Evolutionary conservation across 2,329 filamentous ascomycete genomes (phyloP).

Genomic region (Stagonosporopsis vannaccii): DNA sequence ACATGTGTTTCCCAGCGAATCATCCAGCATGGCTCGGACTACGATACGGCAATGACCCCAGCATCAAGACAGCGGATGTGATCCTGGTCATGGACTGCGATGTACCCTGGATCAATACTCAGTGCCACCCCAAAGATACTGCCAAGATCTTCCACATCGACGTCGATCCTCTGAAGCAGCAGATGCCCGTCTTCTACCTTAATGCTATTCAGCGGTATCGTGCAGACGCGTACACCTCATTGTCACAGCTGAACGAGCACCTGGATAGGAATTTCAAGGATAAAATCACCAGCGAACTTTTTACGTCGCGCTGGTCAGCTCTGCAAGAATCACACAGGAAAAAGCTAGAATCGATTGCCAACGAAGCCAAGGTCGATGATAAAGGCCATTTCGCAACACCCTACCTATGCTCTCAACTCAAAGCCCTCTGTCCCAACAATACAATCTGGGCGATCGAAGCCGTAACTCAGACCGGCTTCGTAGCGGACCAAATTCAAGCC

Average conservation of each 20-base stretch:
- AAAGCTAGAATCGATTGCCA: conserved; percentile 67
- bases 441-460: conserved; percentile 81
- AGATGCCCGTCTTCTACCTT: conserved; percentile 67
- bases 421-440: conserved; percentile 64
- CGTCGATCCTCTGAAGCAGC: conserved; percentile 70
- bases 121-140: conserved; percentile 64
- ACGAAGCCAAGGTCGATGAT: conserved; percentile 63
- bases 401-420: conserved; percentile 64
- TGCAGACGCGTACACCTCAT: conserved; percentile 60
- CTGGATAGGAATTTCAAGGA: conserved; percentile 56
- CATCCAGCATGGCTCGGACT: conserved; percentile 69
- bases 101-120: conserved; percentile 91
- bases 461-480: conserved; percentile 73
- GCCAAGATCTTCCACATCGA: conserved; percentile 72
- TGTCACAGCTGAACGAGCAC: conserved; percentile 73
- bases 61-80: conserved; percentile 78
- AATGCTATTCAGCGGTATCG: conserved; percentile 60
- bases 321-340: conserved; percentile 66
- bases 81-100: conserved; percentile 89
- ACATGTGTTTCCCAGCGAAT: conserved; percentile 74
- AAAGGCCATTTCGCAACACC: conserved; percentile 69
- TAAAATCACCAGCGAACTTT: conserved; percentile 52
- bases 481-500: conserved; percentile 75
- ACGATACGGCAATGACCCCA: conserved; percentile 75
- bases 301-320: conserved; percentile 58